Base-by-base conservation (phyloP, 352 stramenopile genomes). In the Phytopythium oedochilum region DNA sequence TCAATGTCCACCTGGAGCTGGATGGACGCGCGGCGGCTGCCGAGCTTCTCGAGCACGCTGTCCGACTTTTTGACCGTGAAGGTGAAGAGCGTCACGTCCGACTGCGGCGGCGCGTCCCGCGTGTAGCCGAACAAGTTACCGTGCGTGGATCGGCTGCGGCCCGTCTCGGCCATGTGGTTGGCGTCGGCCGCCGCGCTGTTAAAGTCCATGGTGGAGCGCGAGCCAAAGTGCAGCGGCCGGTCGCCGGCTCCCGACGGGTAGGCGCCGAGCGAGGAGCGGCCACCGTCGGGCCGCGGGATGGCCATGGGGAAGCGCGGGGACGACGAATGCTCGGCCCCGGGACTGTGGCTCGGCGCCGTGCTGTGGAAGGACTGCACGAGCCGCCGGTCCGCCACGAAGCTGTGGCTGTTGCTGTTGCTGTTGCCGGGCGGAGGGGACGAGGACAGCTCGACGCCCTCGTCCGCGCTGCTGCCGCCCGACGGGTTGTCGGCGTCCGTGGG, bases 41-140 rank as follows among this genome's bases (percentile, higher is more conserved):
- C 80, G 7, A 93, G 60, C 47, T 91, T 89, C 61, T 92, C 79
- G 20, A 95, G 55, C 47, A 95, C 73, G 42, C 73, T 89, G 65
- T 95, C 85, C 9, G 77, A 84, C 53, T 95, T 95, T 59, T 88
- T 88, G 51, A 93, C 85, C 22, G 85, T 93, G 56, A 95, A 95
- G 9, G 84, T 88, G 57, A 88, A 92, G 3, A 89, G 71, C 65
- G 85, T 90, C 43, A 89, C 75, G n/a, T 89, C 78, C 0, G 73
- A 88, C 14, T 72, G 63, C 1, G 70, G 77, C 31, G 70, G 56
- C 4, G 56, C 48, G 49, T 83, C 75, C 36, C 72, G 71, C 49
- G 29, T 61, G 75, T 48, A 93, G 78, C 5, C 85, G 58, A 95
- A 95, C 42, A 95, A 73, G 42, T 91, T 92, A 55, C 57, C 68